Percentiles rank a stretch among this genome's conserved stretches.
These are phyloP conservation scores for Austroboletus eburneus DNA, from an alignment of 768 basidiomycete genomes.

Conservation along the genomic window DNA sequence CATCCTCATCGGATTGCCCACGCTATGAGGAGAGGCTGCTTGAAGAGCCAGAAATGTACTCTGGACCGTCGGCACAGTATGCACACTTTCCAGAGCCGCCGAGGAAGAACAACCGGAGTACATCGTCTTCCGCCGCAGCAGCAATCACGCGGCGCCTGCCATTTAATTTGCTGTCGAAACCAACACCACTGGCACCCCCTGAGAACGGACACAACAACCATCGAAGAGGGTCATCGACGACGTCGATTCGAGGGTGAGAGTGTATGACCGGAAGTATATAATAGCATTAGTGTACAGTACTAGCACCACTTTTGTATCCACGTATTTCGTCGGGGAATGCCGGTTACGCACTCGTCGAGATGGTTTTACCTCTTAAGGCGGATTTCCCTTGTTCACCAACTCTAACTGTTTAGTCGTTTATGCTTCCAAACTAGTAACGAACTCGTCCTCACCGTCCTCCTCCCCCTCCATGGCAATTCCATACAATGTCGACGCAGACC, in stretches of 20 bases:
- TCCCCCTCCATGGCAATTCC: slow-evolving; percentile 54
- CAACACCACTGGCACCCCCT: slow-evolving; percentile 31
- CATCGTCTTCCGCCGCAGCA: slow-evolving; percentile 45
- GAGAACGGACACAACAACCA: slow-evolving; percentile 31
- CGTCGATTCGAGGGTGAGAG: slow-evolving; percentile 31
- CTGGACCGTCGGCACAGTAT: slow-evolving; percentile 68
- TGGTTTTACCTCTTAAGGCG: slow-evolving; percentile 14
- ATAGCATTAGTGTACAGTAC: slow-evolving; percentile 20
- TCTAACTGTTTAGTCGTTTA: slow-evolving; percentile 6
- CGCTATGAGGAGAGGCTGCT: slow-evolving; percentile 34
- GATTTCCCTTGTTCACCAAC: not conserved
- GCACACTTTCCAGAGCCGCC: slow-evolving; percentile 72
- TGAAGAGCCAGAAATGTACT: slow-evolving; percentile 48
- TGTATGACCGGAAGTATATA: slow-evolving; percentile 5
- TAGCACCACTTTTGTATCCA: slow-evolving; percentile 12
- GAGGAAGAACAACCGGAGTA: slow-evolving; percentile 36
- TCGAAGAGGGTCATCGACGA: slow-evolving; percentile 42
- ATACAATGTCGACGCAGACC: slow-evolving; percentile 47
- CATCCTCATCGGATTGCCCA: slow-evolving; percentile 54
- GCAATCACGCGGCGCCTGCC: slow-evolving; percentile 54
- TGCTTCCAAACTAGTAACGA: slow-evolving; percentile 6
- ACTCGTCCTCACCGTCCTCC: not conserved
- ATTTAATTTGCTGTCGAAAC: slow-evolving; percentile 65
- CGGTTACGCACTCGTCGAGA: slow-evolving; percentile 6
- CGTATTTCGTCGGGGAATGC: slow-evolving; percentile 29